Conservation (phyloP, 164 flowering plant genomes). For the Piper longum region DNA sequence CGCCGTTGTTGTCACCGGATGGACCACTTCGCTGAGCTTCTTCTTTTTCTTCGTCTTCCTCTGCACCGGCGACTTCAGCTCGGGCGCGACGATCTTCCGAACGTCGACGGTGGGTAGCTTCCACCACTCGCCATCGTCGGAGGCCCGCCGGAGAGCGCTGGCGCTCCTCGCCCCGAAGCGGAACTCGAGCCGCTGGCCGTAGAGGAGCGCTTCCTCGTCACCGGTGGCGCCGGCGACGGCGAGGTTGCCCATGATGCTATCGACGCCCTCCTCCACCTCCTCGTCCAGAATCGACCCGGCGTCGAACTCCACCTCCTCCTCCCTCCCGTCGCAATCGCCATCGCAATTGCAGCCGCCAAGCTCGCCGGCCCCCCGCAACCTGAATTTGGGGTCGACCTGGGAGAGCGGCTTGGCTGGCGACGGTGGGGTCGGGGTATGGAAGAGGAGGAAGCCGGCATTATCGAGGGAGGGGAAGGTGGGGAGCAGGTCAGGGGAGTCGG, state of each 20-base stretch:
- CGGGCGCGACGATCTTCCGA: constrained; percentile 38
- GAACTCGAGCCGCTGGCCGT: constrained; percentile 23
- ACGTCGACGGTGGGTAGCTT: constrained; percentile 50
- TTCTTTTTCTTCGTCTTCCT: constrained; percentile 30
- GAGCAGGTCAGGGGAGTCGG: constrained; percentile 38
- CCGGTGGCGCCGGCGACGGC: constrained; percentile 12
- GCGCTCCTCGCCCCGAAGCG: constrained; percentile 31
- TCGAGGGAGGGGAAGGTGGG: constrained; percentile 34
- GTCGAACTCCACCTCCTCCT: constrained; percentile 53
- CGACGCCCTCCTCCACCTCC: constrained; percentile 68
- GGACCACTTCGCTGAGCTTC: neutral
- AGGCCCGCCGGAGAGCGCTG: constrained; percentile 30
- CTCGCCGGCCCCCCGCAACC: no score
- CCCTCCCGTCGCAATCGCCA: constrained; percentile 4
- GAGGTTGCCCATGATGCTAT: constrained; percentile 65
- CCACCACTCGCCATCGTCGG: constrained; percentile 56
- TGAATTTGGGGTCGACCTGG: constrained; percentile 11
- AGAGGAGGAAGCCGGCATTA: constrained; percentile 29
- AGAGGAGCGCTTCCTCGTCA: neutral
- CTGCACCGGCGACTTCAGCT: constrained; percentile 16
- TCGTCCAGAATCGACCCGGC: constrained; percentile 73
- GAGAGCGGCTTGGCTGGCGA: constrained; percentile 18
- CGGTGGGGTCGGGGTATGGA: constrained; percentile 5
- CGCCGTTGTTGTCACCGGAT: constrained; percentile 6
- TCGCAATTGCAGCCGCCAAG: no score